phyloP scores from a whole-genome alignment of 2,329 filamentous ascomycete genomes.

The Colletotrichum sp. region DNA sequence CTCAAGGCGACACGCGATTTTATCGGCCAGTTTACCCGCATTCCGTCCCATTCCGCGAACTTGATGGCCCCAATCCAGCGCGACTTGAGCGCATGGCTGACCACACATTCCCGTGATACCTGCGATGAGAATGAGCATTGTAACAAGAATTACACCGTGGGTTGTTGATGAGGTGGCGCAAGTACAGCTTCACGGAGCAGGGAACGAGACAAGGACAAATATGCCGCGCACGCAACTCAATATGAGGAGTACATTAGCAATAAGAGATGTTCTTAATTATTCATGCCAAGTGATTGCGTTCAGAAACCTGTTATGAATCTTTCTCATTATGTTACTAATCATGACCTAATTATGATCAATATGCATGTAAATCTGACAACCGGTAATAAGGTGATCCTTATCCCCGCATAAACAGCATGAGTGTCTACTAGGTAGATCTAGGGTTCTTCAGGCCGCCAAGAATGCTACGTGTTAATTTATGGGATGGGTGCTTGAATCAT shows the following conservation, averaged over 20 bases:
- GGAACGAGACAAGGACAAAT: background rate
- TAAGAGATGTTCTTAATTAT: background rate
- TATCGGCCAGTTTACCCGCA: background rate
- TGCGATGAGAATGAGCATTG: background rate
- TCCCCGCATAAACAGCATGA: background rate
- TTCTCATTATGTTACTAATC: background rate
- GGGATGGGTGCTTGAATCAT: too few relatives aligned
- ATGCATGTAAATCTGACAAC: background rate
- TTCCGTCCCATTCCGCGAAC: background rate
- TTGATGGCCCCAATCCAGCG: background rate
- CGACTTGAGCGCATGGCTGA: background rate
- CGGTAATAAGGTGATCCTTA: background rate
- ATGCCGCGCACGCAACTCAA: background rate
- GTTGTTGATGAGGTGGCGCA: background rate
- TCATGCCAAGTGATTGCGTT: background rate
- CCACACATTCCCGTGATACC: background rate
- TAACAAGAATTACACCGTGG: background rate
- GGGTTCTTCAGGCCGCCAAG: background rate
- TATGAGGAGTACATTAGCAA: background rate
- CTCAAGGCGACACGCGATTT: background rate
- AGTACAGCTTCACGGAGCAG: background rate
- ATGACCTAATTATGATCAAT: background rate
- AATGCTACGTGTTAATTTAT: background rate
- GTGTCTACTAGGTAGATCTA: background rate
- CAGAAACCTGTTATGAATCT: background rate